Evolutionary conservation across 805 yeast genomes (phyloP), one percentile per base, ranked within the genome.

Genomic region (Saccharomycodes ludwigii): DNA sequence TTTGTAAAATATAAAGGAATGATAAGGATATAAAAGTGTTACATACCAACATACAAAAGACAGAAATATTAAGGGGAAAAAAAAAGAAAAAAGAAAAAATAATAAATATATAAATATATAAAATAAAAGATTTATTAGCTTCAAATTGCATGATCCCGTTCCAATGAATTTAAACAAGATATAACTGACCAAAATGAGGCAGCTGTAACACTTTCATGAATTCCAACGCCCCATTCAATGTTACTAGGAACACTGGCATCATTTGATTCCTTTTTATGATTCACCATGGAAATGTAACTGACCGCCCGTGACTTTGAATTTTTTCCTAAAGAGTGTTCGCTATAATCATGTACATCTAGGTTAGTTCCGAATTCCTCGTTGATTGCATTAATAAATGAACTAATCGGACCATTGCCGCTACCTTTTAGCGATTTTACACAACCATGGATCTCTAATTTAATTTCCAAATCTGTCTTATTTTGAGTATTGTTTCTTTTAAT

Each of bases 221-320:
- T 73, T 44, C 94, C 94, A 34, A 83, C 83, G 54, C 94, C 94
- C 93, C 94, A 82, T 42, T 66, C 73, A n/a, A n/a, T n/a, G n/a
- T n/a, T n/a, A 46, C 39, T 64, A 63, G 42, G 33, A 11, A 34
- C 30, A 27, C 38, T 40, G 18, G 41, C 38, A 15, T 38, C 38
- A 17, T 23, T 22, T 7, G 40, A 38, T n/a, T n/a, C n/a, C n/a
- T n/a, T n/a, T n/a, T n/a, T n/a, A n/a, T n/a, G n/a, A n/a, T n/a
- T n/a, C n/a, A n/a, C n/a, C 17, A 46, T 15, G 23, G 44, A 47
- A 14, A 72, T 68, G 46, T 76, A 81, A n/a, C 88, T 70, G 10
- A 80, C 91, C 32, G 94, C 94, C 52, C 70, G 68, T 32, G 81
- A 65, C 35, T 66, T 60, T 7, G 86, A 73, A 37, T 78, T 84